Conservation (phyloP, 2,329 filamentous ascomycete species). For the Aspergillus awamori region DNA sequence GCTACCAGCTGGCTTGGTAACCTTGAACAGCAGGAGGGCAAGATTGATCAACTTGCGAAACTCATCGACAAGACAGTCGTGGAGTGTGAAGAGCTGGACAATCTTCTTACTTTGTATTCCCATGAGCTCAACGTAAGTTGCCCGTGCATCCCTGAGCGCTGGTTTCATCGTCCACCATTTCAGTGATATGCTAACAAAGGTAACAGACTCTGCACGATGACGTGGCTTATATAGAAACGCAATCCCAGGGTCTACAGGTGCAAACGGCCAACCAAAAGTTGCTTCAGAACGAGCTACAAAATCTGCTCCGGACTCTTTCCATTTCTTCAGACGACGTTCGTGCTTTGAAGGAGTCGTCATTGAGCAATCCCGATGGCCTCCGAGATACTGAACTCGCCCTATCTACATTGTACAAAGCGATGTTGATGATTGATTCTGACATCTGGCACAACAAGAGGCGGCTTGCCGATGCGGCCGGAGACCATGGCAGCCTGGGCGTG, state of each 20-base stretch:
- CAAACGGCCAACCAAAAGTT: slow-evolving; percentile 97
- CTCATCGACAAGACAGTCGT: slow-evolving; percentile 88
- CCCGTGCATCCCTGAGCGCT: background rate
- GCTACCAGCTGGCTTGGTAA: slow-evolving; percentile 90
- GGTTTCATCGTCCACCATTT: background rate
- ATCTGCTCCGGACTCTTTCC: slow-evolving; percentile 85
- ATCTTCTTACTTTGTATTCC: slow-evolving; percentile 87
- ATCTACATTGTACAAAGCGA: slow-evolving; percentile 83
- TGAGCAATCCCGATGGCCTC: slow-evolving; percentile 71
- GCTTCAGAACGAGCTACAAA: slow-evolving; percentile 84
- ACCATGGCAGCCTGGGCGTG: slow-evolving; percentile 51
- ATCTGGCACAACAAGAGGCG: slow-evolving; percentile 62
- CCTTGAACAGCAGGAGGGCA: slow-evolving; percentile 81
- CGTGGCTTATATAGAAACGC: slow-evolving; percentile 94
- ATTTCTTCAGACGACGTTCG: slow-evolving; percentile 77
- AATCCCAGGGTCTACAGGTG: slow-evolving; percentile 94
- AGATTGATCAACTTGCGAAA: slow-evolving; percentile 80
- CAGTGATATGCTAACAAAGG: slow-evolving; percentile 26
- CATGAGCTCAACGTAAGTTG: slow-evolving; percentile 83
- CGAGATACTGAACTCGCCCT: slow-evolving; percentile 77
- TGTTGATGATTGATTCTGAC: slow-evolving; percentile 88
- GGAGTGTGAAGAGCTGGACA: slow-evolving; percentile 95
- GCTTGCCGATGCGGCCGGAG: slow-evolving; percentile 46
- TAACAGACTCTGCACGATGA: slow-evolving; percentile 86
- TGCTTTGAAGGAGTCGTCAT: slow-evolving; percentile 70